These are phyloP conservation scores for Populus davidiana DNA, from an alignment of 345 rosid genomes.

Conservation along the genomic window DNA sequence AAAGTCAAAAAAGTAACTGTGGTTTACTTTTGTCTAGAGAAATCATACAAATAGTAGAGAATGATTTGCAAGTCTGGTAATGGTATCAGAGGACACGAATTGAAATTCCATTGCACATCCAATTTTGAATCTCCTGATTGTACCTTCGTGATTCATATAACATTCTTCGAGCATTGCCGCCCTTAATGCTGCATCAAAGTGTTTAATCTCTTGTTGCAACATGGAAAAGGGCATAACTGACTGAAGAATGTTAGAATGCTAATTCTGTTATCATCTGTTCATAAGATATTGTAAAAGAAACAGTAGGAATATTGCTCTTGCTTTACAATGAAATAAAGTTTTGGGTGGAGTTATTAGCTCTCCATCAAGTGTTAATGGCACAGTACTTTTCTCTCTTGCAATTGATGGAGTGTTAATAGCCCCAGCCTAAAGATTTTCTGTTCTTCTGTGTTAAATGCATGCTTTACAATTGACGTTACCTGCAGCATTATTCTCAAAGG, in stretches of 20 bases:
- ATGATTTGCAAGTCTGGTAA: background rate
- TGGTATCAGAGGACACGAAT: background rate
- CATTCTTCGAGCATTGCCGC: background rate
- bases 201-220: background rate
- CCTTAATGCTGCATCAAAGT: background rate
- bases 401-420: too few species aligned
- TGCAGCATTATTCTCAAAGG: background rate
- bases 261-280: background rate
- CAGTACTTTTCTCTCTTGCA: background rate
- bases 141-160: background rate
- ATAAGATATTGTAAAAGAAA: background rate
- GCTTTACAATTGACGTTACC: background rate
- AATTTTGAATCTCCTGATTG: background rate
- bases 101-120: background rate
- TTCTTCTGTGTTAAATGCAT: background rate
- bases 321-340: background rate
- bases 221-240: background rate
- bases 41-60: background rate
- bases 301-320: background rate
- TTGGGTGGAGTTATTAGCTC: background rate
- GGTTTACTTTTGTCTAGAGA: background rate
- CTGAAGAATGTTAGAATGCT: background rate
- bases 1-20: background rate
- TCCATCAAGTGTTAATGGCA: background rate
- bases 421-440: background rate